Evolutionary conservation across 208 protist genomes (phyloP).

Genomic region (Trypanosoma avium): DNA sequence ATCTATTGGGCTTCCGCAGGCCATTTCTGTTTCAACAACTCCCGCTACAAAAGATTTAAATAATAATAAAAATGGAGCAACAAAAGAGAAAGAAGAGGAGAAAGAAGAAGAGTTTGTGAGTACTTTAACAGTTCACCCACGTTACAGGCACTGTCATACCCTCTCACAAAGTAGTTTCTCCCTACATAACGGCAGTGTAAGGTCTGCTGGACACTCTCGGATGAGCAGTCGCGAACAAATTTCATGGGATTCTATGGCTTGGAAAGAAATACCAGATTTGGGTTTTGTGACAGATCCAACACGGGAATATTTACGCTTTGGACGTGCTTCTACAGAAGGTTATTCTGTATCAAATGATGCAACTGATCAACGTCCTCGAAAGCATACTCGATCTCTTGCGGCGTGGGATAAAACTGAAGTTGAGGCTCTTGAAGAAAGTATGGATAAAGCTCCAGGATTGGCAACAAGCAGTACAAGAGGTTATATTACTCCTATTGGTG

Average conservation of each 20-base stretch:
- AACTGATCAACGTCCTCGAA: background rate
- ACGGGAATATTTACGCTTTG: constrained; percentile 21
- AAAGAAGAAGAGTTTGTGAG: constrained; percentile 1
- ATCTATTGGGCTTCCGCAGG: no score
- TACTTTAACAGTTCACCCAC: constrained; percentile 23
- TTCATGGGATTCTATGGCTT: constrained; percentile 31
- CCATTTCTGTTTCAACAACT: background rate
- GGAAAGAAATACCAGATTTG: constrained; percentile 24
- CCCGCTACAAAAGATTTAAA: background rate
- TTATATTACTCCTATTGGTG: constrained; percentile 19
- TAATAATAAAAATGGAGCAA: background rate
- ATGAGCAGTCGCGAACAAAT: constrained; percentile 31
- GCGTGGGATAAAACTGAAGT: constrained; percentile 27
- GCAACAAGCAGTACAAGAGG: background rate
- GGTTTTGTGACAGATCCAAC: background rate
- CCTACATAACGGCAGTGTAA: constrained; percentile 11
- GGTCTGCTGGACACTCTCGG: constrained; percentile 22
- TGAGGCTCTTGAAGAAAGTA: constrained; percentile 7
- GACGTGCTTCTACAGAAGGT: constrained; percentile 4
- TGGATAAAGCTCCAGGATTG: background rate
- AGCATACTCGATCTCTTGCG: constrained; percentile 25
- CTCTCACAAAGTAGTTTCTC: constrained; percentile 27
- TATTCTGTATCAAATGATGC: background rate
- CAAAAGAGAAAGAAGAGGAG: background rate
- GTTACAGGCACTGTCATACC: constrained; percentile 17